These are phyloP conservation scores for Globisporangium irregulare DNA, from an alignment of 352 stramenopile species.

Conservation along the genomic window DNA sequence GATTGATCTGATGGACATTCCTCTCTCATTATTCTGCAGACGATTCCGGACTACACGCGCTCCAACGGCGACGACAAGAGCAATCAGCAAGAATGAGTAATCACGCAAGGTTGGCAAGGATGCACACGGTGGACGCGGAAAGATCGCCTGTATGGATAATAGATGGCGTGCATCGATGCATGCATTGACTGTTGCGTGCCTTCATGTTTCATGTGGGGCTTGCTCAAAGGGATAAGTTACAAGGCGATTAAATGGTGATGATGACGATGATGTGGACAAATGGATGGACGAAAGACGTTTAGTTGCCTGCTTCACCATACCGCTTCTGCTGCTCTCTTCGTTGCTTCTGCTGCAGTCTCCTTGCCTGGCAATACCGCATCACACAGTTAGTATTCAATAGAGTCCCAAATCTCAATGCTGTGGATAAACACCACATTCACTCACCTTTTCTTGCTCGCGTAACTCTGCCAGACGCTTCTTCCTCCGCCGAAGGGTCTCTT, in stretches of 20 bases:
- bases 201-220: not conserved
- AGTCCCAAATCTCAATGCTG: not conserved
- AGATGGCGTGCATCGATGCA: not conserved
- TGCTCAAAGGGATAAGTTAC: not conserved
- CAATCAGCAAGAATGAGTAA: constrained; percentile 11
- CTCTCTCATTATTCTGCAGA: not conserved
- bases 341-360: constrained; percentile 52
- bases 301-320: constrained; percentile 1
- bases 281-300: not conserved
- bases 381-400: not conserved
- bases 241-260: not conserved
- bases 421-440: not conserved
- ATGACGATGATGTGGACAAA: not conserved
- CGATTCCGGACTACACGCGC: constrained; percentile 18
- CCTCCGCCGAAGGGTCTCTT: constrained; percentile 64
- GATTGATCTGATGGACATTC: constrained; percentile 5
- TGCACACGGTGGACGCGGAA: not conserved
- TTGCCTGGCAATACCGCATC: constrained; percentile 27
- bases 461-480: constrained; percentile 64
- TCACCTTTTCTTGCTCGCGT: constrained; percentile 68
- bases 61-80: constrained; percentile 13
- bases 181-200: not conserved
- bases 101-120: not conserved
- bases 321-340: constrained; percentile 32
- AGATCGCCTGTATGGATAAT: not conserved